Percentiles rank a stretch among this genome's conserved stretches.
Conservation (phyloP, 176 grass and related monocot genomes). For the Pontederia paniculata region DNA sequence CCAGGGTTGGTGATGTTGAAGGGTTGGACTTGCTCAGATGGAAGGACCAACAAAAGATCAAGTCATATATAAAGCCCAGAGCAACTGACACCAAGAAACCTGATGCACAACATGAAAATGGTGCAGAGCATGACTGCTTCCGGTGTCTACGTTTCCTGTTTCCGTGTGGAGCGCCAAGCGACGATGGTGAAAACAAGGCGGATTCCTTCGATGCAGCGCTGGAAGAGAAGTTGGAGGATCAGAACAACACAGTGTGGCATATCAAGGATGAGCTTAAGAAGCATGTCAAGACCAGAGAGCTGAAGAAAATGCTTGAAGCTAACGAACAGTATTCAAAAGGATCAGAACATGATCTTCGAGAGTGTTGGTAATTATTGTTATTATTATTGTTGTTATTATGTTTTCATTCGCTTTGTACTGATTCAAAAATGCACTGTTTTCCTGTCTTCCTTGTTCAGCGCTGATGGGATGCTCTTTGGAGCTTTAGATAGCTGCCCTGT, state of each 20-base stretch:
- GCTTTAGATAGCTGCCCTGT: conserved; percentile 64
- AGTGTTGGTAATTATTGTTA: conserved; percentile 67
- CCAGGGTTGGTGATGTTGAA: conserved; percentile 80
- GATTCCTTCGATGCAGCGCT: conserved; percentile 28
- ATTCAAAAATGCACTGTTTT: not conserved
- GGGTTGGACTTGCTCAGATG: conserved; percentile 79
- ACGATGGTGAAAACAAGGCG: conserved; percentile 25
- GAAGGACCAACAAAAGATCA: conserved; percentile 90
- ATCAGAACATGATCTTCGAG: conserved; percentile 65
- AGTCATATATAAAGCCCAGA: conserved; percentile 43
- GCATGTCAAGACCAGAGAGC: conserved; percentile 57
- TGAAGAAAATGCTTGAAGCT: conserved; percentile 73
- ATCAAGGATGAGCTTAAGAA: conserved; percentile 88
- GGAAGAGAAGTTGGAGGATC: conserved; percentile 55
- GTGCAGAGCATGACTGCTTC: not conserved
- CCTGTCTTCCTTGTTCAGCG: conserved; percentile 17
- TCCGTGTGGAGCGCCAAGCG: conserved; percentile 21
- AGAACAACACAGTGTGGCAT: conserved; percentile 80
- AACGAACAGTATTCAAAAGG: conserved; percentile 75
- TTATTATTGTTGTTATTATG: too few relatives aligned
- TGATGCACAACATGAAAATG: too few relatives aligned
- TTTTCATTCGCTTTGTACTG: not conserved
- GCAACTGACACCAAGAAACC: not conserved
- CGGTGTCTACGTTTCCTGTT: not conserved
- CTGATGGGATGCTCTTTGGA: conserved; percentile 96